phyloP scores from a whole-genome alignment of 345 rosid genomes.

The Aegle marmelos region DNA sequence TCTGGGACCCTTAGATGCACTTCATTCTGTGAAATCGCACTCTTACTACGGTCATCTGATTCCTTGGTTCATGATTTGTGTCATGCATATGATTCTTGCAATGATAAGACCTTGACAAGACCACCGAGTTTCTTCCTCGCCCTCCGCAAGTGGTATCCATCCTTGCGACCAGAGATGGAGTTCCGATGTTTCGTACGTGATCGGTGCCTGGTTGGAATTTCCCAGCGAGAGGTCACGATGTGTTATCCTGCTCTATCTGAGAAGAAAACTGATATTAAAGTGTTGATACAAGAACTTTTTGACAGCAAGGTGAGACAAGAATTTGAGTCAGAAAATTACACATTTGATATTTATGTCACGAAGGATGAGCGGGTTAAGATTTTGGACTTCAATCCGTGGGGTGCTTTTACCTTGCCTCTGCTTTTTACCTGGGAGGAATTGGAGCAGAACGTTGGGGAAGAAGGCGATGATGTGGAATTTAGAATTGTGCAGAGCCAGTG shows the following conservation, averaged over 20 bases:
- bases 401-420: conserved; percentile 67
- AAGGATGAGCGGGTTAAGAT: conserved; percentile 51
- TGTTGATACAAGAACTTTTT: conserved; percentile 49
- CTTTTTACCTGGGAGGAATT: conserved; percentile 78
- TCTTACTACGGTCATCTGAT: conserved; percentile 72
- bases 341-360: conserved; percentile 68
- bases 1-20: conserved; percentile 65
- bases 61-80: conserved; percentile 71
- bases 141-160: conserved; percentile 72
- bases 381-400: conserved; percentile 88
- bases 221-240: conserved; percentile 77
- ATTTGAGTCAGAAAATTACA: conserved; percentile 58
- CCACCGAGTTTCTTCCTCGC: conserved; percentile 73
- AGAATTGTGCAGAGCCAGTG: conserved; percentile 69
- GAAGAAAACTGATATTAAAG: conserved; percentile 34
- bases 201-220: conserved; percentile 55
- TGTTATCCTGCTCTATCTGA: conserved; percentile 58
- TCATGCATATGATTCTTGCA: conserved; percentile 74
- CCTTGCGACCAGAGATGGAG: conserved; percentile 66
- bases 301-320: conserved; percentile 29
- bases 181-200: conserved; percentile 68
- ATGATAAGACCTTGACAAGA: conserved; percentile 42
- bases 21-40: conserved; percentile 59
- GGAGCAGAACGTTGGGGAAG: conserved; percentile 35
- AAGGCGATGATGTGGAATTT: conserved; percentile 33